These are phyloP conservation scores for Umbilicus rupestris DNA, from an alignment of 164 flowering plant species.

Conservation along the genomic window DNA sequence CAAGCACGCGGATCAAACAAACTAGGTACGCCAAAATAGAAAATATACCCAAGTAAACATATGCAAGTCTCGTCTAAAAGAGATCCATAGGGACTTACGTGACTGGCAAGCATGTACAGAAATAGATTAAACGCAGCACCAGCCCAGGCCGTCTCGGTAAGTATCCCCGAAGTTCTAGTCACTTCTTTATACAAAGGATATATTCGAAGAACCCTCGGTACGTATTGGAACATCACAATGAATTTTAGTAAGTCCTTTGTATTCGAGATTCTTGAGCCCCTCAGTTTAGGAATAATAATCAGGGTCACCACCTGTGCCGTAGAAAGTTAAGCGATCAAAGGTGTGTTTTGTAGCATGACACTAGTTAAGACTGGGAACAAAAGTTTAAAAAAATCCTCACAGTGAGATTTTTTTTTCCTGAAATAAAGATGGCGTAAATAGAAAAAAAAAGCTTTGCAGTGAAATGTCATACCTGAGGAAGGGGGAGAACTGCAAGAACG, in stretches of 20 bases:
- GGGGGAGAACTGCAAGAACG: slow-evolving; percentile 7
- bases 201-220: slow-evolving; percentile 6
- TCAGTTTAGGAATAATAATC: not conserved
- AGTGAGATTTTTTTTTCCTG: too few relatives aligned
- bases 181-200: slow-evolving; percentile 38
- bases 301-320: not conserved
- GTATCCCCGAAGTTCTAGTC: slow-evolving; percentile 22
- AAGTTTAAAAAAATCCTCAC: too few relatives aligned
- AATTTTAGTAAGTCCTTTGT: slow-evolving; percentile 4
- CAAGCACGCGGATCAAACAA: not conserved
- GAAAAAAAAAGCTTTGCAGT: not conserved
- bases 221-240: slow-evolving; percentile 12
- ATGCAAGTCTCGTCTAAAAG: not conserved
- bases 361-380: not conserved
- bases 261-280: not conserved
- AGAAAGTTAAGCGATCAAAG: not conserved
- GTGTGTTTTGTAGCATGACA: not conserved
- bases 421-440: not conserved
- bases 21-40: not conserved
- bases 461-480: slow-evolving; percentile 4
- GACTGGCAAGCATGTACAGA: slow-evolving; percentile 24
- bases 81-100: slow-evolving; percentile 14
- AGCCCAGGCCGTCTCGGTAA: slow-evolving; percentile 16
- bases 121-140: slow-evolving; percentile 17
- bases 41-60: not conserved